Percentiles rank a stretch among this genome's conserved stretches.
phyloP scores from a whole-genome alignment of 805 yeast species.

The Tanozyma kutaoensis region DNA sequence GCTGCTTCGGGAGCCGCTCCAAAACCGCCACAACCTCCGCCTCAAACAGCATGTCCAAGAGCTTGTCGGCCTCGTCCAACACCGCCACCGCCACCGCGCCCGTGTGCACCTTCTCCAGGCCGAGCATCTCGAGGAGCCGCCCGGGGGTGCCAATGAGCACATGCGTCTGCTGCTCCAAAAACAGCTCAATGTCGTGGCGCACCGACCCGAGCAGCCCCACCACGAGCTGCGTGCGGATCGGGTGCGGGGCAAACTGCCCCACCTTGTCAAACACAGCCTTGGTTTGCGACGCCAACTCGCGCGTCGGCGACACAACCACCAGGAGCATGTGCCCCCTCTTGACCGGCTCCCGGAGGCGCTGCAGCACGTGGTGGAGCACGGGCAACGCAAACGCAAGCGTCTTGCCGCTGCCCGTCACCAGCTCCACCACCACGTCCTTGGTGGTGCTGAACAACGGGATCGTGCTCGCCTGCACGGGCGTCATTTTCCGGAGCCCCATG shows the following conservation, averaged over 20 bases:
- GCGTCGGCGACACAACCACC: constrained; percentile 60
- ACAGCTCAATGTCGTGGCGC: constrained; percentile 58
- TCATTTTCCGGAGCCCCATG: constrained; percentile 70
- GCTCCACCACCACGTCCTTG: constrained; percentile 94
- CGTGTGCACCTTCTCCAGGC: constrained; percentile 44
- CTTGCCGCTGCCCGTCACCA: constrained; percentile 97
- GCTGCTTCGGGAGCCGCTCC: constrained; percentile 68
- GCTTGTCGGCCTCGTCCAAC: constrained; percentile 87
- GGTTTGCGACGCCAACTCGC: constrained; percentile 62
- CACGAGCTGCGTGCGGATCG: constrained; percentile 44
- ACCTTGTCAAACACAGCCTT: constrained; percentile 50
- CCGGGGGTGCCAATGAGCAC: constrained; percentile 91
- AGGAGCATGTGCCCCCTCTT: constrained; percentile 60
- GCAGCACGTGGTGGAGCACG: constrained; percentile 49
- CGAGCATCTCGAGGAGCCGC: constrained; percentile 61
- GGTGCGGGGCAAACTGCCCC: constrained; percentile 43
- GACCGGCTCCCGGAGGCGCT: constrained; percentile 17
- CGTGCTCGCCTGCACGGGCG: constrained; percentile 94
- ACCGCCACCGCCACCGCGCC: constrained; percentile 59
- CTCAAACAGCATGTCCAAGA: constrained; percentile 67
- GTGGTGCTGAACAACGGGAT: constrained; percentile 74
- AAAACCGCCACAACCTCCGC: constrained; percentile 58
- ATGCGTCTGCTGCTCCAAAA: constrained; percentile 45
- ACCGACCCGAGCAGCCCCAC: constrained; percentile 53
- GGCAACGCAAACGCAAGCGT: constrained; percentile 87